A percentile compares a stretch with the other conserved stretches of the same genome.
phyloP scores from a whole-genome alignment of 2,329 filamentous ascomycete genomes.

The Colletotrichum agaves region DNA sequence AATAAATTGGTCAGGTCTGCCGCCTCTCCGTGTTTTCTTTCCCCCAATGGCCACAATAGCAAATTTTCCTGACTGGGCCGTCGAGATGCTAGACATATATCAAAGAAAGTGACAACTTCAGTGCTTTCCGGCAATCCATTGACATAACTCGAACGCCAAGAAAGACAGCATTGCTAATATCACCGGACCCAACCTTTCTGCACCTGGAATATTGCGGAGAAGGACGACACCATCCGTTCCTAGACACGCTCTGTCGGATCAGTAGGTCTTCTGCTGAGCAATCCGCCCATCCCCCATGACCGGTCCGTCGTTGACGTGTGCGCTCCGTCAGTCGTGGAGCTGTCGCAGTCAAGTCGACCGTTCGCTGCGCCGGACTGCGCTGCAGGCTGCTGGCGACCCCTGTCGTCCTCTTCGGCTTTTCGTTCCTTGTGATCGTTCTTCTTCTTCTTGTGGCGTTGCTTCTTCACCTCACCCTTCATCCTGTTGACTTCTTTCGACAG shows the following conservation, averaged over 20 bases:
- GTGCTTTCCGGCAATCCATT: neutral
- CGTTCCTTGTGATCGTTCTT: neutral
- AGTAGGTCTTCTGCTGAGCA: too few species aligned
- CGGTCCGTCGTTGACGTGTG: too few species aligned
- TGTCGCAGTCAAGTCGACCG: neutral
- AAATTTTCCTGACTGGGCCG: neutral
- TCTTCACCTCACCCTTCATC: slow-evolving; percentile 1
- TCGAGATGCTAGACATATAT: neutral
- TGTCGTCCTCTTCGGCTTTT: neutral
- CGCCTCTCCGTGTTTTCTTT: neutral
- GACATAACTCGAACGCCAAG: too few species aligned
- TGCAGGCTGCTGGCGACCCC: neutral
- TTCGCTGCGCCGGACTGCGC: neutral
- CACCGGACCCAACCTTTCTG: neutral
- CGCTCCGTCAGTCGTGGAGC: too few species aligned
- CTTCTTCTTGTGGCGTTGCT: neutral
- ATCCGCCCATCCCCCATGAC: too few species aligned
- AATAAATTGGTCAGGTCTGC: neutral
- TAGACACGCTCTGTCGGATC: too few species aligned
- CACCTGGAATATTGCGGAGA: too few species aligned
- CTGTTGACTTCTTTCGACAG: neutral
- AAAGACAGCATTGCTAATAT: neutral
- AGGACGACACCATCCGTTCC: too few species aligned
- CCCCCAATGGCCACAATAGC: neutral
- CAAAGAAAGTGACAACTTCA: neutral